A percentile compares a stretch with the other conserved stretches of the same genome.
These are phyloP conservation scores for Phytopythium mirpurense DNA, from an alignment of 352 stramenopile genomes.

Conservation along the genomic window DNA sequence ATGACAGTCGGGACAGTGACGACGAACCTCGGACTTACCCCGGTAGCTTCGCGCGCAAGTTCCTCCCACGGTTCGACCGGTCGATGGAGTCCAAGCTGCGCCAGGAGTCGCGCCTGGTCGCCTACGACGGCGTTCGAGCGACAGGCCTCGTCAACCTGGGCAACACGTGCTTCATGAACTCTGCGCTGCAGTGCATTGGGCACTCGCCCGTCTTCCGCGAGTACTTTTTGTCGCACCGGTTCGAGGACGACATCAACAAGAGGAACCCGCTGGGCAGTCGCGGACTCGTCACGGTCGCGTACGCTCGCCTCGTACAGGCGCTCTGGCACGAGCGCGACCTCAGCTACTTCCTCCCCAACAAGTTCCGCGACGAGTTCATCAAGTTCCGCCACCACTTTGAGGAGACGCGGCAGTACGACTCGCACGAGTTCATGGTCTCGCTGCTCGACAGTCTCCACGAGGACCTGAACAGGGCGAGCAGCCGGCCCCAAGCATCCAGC, in stretches of 20 bases:
- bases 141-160: conserved; percentile 78
- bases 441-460: conserved; percentile 98
- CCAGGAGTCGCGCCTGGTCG: conserved; percentile 22
- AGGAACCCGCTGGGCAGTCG: conserved; percentile 90
- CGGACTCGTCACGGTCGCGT: conserved; percentile 88
- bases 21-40: background rate
- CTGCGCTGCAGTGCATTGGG: conserved; percentile 89
- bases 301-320: conserved; percentile 69
- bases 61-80: conserved; percentile 2
- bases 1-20: conserved; percentile 8
- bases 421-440: conserved; percentile 93
- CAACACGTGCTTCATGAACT: conserved; percentile 90
- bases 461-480: conserved; percentile 92
- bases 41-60: conserved; percentile 1
- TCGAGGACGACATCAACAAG: conserved; percentile 91
- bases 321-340: conserved; percentile 56
- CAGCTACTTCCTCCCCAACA: conserved; percentile 37
- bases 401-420: conserved; percentile 92
- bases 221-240: conserved; percentile 94
- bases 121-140: conserved; percentile 36
- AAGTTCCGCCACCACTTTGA: conserved; percentile 59
- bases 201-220: conserved; percentile 92
- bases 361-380: conserved; percentile 71
- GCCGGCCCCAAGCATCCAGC: conserved; percentile 6
- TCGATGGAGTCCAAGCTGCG: conserved; percentile 14